Conservation (phyloP, 169 alveolate species). For the Plasmodium gaboni region DNA sequence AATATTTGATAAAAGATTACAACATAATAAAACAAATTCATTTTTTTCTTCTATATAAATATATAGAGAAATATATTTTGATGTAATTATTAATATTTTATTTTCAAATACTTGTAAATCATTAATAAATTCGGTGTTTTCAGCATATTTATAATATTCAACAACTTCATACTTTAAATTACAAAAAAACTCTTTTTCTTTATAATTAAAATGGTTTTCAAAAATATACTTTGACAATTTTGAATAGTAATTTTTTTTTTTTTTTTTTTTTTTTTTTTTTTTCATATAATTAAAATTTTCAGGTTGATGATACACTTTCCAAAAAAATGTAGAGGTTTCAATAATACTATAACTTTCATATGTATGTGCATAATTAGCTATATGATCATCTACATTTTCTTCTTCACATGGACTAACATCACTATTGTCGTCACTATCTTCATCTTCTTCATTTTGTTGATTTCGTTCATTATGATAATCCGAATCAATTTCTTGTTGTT, state of each 20-base stretch:
- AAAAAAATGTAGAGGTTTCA: too few relatives aligned
- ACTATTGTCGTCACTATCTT: not conserved
- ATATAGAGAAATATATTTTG: slow-evolving; percentile 22
- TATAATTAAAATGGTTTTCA: slow-evolving; percentile 7
- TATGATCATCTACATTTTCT: too few relatives aligned
- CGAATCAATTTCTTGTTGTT: not conserved
- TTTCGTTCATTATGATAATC: not conserved
- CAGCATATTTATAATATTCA: slow-evolving; percentile 12
- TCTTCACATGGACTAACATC: not conserved
- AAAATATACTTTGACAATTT: slow-evolving; percentile 28
- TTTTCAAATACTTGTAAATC: slow-evolving; percentile 34
- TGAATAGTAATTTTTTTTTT: not conserved
- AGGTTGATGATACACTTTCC: not conserved
- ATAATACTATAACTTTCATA: not conserved
- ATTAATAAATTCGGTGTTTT: slow-evolving; percentile 34
- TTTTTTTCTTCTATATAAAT: slow-evolving; percentile 32
- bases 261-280: slow-evolving; percentile 4
- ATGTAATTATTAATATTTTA: slow-evolving; percentile 31
- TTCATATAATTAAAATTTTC: not conserved
- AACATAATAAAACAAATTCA: slow-evolving; percentile 3
- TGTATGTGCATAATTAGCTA: too few relatives aligned
- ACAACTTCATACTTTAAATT: slow-evolving; percentile 20
- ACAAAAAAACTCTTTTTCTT: slow-evolving; percentile 35
- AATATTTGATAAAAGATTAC: slow-evolving; percentile 10
- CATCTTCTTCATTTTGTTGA: not conserved